Evolutionary conservation across 2,329 filamentous ascomycete species (phyloP), one percentile per base, ranked within the genome.

Genomic region (Corynespora cassiicola): DNA sequence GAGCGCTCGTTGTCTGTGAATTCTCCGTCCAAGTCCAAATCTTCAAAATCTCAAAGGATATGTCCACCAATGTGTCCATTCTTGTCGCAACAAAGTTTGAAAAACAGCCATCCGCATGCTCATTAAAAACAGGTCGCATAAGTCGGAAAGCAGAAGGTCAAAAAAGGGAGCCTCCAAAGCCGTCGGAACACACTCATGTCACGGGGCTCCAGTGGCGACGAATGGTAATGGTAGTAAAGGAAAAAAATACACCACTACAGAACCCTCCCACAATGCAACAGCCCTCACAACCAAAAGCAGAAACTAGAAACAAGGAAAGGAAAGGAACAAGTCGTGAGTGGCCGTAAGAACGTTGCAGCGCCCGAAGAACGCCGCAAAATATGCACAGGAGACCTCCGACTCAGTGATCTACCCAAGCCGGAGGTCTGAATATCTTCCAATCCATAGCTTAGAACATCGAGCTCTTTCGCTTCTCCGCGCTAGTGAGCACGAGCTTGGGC

Each of bases 391-490:
- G 51, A 56, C 52, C 44, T 31, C 42, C 31, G 36, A 29, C 42
- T 42, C 39, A 40, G 40, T 40, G 39, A 45, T 48, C 52, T 33
- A 50, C 45, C 37, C 37, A 49, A 50, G 38, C 24, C 21, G 14
- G 28, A 31, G 12, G 36, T 42, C 47, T 45, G 49, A 40, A 24
- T 42, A 45, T 42, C 41, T 46, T 48, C 52, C 42, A 42, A 31
- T 48, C 28, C 32, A 29, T 40, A 25, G 17, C 45, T 74, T 75
- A 85, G 62, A 79, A 80, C 63, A 81, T 70, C 43, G 79, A 75
- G 70, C 81, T 86, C 79, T 90, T 95, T 70, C 90, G 87, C 82
- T 95, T 96, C 76, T 95, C 90, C 47, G 85, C 87, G 67, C 84
- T 91, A 53, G 88, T 91, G 53, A 96, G 80, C 53, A 96, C 87